A percentile compares a stretch with the other conserved stretches of the same genome.
Evolutionary conservation across 1,284 basidiomycete species (phyloP).

Genomic region (Puccinia novopanici): DNA sequence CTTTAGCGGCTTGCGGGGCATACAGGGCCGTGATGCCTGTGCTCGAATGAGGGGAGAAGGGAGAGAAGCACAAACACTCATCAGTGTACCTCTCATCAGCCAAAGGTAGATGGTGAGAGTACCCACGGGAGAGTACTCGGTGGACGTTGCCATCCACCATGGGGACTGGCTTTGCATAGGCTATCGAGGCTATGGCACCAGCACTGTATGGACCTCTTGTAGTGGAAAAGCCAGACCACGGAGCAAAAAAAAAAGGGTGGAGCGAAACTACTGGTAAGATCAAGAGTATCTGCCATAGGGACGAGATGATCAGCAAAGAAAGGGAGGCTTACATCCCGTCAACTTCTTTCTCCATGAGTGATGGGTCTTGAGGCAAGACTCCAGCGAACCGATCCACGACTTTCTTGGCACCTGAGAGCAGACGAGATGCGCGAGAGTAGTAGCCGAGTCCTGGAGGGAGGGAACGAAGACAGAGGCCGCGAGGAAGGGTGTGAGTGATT

Average conservation of each 20-base stretch:
- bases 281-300: neutral
- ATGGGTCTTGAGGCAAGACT: slow-evolving; percentile 74
- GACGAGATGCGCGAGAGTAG: slow-evolving; percentile 79
- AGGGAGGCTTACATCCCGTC: slow-evolving; percentile 70
- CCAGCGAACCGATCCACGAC: slow-evolving; percentile 70
- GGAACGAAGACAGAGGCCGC: neutral
- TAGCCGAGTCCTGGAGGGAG: slow-evolving; percentile 70
- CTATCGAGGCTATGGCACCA: slow-evolving; percentile 85
- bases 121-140: slow-evolving; percentile 53
- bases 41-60: slow-evolving; percentile 67
- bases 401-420: slow-evolving; percentile 76
- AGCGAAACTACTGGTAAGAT: neutral
- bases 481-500: neutral
- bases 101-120: no score
- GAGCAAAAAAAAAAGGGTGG: neutral
- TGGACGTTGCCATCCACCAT: slow-evolving; percentile 89
- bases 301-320: neutral
- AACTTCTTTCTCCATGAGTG: slow-evolving; percentile 77
- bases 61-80: no score
- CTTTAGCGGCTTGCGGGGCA: slow-evolving; percentile 75
- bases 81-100: neutral
- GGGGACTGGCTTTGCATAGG: slow-evolving; percentile 77
- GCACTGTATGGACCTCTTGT: slow-evolving; percentile 60
- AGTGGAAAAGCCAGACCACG: neutral
- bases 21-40: slow-evolving; percentile 79